A percentile compares a stretch with the other conserved stretches of the same genome.
phyloP scores from a whole-genome alignment of 1,139 yeast genomes.

The Kodamaea ohmeri region DNA sequence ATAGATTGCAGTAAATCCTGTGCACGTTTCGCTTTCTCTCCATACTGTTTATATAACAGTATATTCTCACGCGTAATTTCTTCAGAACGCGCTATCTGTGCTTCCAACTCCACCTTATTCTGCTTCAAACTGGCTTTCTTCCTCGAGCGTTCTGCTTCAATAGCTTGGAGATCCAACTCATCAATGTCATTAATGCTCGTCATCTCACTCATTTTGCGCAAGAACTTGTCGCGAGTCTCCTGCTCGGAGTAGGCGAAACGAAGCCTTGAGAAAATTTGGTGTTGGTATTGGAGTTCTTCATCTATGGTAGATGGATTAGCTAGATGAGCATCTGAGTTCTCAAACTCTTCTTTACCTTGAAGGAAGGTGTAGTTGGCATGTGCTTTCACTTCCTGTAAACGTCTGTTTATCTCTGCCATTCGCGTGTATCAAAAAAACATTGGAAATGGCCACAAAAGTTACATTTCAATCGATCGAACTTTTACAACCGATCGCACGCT shows the following conservation, averaged over 20 bases:
- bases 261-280: slow-evolving; percentile 46
- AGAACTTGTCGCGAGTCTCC: slow-evolving; percentile 63
- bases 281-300: slow-evolving; percentile 33
- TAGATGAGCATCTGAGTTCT: slow-evolving; percentile 14
- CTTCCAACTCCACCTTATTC: slow-evolving; percentile 19
- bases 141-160: slow-evolving; percentile 19
- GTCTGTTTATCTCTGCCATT: slow-evolving; percentile 1
- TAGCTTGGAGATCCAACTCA: slow-evolving; percentile 19
- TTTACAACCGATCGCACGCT: neutral
- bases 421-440: neutral
- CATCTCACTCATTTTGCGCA: slow-evolving; percentile 23
- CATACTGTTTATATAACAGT: slow-evolving; percentile 19
- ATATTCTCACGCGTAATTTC: slow-evolving; percentile 19
- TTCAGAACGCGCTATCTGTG: slow-evolving; percentile 21
- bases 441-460: no score
- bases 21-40: slow-evolving; percentile 13
- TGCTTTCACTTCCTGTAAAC: slow-evolving; percentile 1
- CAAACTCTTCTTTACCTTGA: slow-evolving; percentile 16
- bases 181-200: slow-evolving; percentile 16
- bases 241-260: slow-evolving; percentile 65
- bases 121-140: slow-evolving; percentile 20
- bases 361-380: slow-evolving; percentile 11
- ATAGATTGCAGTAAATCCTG: slow-evolving; percentile 18
- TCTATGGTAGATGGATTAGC: slow-evolving; percentile 26
- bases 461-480: no score